A percentile compares a stretch with the other conserved stretches of the same genome.
phyloP scores from a whole-genome alignment of 768 basidiomycete species.

The Kwoniella bestiolae region DNA sequence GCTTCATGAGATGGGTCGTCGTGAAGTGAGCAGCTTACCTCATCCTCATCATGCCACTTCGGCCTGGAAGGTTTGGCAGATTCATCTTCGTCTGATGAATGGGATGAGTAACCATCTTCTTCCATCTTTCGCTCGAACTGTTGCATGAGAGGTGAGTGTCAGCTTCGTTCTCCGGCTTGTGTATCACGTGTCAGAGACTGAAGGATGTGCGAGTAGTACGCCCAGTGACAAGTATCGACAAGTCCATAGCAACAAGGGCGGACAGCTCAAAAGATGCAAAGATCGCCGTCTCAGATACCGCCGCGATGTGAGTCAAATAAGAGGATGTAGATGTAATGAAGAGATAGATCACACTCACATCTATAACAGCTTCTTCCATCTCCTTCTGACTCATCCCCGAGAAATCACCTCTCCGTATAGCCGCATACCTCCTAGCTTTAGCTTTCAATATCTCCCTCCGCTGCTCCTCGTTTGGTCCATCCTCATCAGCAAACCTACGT shows the following conservation, averaged over 20 bases:
- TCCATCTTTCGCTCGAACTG: conserved; percentile 54
- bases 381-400: conserved; percentile 50
- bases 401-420: conserved; percentile 46
- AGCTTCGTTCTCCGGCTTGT: too few species aligned
- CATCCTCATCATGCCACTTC: conserved; percentile 15
- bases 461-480: conserved; percentile 46
- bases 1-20: neutral
- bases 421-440: conserved; percentile 55
- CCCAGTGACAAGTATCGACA: too few species aligned
- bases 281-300: too few species aligned
- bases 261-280: too few species aligned
- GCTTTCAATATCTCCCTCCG: conserved; percentile 44
- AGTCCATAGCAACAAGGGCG: too few species aligned
- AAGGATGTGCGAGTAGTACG: too few species aligned
- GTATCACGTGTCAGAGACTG: too few species aligned
- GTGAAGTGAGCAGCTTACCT: neutral
- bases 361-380: conserved; percentile 49
- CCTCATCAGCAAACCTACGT: conserved; percentile 36
- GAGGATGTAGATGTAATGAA: neutral
- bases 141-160: neutral
- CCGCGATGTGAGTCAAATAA: too few species aligned
- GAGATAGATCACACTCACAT: conserved; percentile 39
- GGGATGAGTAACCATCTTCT: conserved; percentile 43
- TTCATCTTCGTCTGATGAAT: conserved; percentile 48
- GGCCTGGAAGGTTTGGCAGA: conserved; percentile 27